Evolutionary conservation across 495 filamentous ascomycete genomes (phyloP).

Genomic region (Aspergillus hancockii): DNA sequence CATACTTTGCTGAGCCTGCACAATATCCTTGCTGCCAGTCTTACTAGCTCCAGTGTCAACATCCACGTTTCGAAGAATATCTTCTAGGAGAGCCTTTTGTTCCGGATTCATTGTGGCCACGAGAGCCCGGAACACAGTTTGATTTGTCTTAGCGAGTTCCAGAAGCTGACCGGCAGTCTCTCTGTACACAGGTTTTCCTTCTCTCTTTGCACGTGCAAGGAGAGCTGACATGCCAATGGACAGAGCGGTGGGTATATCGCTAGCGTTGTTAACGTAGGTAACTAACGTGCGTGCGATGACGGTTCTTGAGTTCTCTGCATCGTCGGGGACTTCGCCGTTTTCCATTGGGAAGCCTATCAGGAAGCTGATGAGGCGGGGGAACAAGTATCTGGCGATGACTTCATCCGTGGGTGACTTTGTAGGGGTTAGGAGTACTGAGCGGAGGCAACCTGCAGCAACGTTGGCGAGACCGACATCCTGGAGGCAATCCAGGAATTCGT

Average conservation of each 20-base stretch:
- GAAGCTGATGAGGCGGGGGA: constrained; percentile 77
- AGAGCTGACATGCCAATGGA: constrained; percentile 77
- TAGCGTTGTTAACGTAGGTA: constrained; percentile 60
- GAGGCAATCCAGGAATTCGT: constrained; percentile 81
- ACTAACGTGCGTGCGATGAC: constrained; percentile 73
- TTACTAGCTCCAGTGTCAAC: constrained; percentile 31
- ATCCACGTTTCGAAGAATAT: constrained; percentile 67
- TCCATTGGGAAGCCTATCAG: constrained; percentile 62
- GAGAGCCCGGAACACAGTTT: constrained; percentile 69
- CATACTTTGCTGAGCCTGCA: constrained; percentile 52
- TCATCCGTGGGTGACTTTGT: constrained; percentile 68
- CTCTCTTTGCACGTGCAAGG: constrained; percentile 65
- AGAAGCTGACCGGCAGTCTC: constrained; percentile 77
- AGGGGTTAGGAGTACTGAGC: constrained; percentile 76
- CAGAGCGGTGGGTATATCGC: constrained; percentile 61
- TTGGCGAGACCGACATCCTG: constrained; percentile 77
- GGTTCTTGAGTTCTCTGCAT: constrained; percentile 70
- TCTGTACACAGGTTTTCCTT: constrained; percentile 49
- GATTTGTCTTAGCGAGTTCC: constrained; percentile 77
- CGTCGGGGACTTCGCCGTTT: constrained; percentile 51
- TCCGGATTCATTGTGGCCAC: constrained; percentile 70
- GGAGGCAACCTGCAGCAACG: constrained; percentile 83
- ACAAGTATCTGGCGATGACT: constrained; percentile 68
- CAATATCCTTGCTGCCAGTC: constrained; percentile 31
- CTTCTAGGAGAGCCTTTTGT: constrained; percentile 78